These are phyloP conservation scores for Dendrobium chrysotoxum DNA, from an alignment of 106 monocot genomes.

Conservation along the genomic window DNA sequence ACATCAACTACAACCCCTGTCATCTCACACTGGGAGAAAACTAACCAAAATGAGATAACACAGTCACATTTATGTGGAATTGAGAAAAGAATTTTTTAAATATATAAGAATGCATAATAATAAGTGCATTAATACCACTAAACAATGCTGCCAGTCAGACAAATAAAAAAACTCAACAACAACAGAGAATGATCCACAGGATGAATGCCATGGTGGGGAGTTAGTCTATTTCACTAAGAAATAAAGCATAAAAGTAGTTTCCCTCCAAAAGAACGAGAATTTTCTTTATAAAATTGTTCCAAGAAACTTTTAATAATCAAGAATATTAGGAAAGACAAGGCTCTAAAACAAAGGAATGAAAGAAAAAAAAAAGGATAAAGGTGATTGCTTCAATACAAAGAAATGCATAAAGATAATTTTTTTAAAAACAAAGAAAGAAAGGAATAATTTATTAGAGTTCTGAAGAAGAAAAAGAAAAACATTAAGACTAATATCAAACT, in stretches of 20 bases:
- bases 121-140: neutral
- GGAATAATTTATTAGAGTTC: neutral
- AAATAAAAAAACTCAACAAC: neutral
- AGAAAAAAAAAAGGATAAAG: neutral
- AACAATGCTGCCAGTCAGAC: neutral
- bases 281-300: neutral
- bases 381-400: neutral
- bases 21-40: conserved; percentile 68
- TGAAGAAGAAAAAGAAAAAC: neutral
- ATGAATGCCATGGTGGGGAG: neutral
- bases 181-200: neutral
- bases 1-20: conserved; percentile 86
- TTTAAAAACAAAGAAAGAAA: neutral
- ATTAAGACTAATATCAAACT: neutral
- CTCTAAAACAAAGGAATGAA: neutral
- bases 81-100: neutral
- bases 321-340: neutral
- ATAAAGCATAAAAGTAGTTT: neutral
- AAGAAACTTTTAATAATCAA: neutral
- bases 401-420: neutral
- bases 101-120: neutral
- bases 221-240: neutral
- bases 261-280: neutral
- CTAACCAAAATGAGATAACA: conserved; percentile 5
- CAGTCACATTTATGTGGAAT: neutral